phyloP scores from a whole-genome alignment of 2,329 filamentous ascomycete genomes.

The Talaromyces funiculosus region DNA sequence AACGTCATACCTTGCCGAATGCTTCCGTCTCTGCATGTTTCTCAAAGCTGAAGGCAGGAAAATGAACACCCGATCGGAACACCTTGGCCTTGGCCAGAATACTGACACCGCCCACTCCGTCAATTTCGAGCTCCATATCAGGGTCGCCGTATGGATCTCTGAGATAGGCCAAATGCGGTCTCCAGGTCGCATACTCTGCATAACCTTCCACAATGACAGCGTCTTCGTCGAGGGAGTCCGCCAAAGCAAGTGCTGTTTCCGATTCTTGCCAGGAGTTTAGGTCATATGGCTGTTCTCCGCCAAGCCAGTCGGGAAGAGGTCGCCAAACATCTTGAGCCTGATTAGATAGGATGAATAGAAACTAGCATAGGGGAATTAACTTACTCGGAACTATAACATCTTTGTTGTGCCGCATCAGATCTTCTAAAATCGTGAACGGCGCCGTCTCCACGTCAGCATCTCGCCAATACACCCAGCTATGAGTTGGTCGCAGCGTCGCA shows the following conservation, averaged over 20 bases:
- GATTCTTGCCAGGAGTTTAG: conserved; percentile 99
- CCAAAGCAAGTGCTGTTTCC: conserved; percentile 86
- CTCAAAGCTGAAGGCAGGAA: conserved; percentile 96
- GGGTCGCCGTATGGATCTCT: conserved; percentile 95
- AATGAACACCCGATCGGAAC: conserved; percentile 91
- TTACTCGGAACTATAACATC: conserved; percentile 97
- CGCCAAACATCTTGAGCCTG: conserved; percentile 78
- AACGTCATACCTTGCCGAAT: conserved; percentile 77
- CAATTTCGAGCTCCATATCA: conserved; percentile 99
- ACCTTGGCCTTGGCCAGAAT: conserved; percentile 95
- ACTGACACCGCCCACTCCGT: conserved; percentile 94
- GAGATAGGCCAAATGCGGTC: conserved; percentile 92
- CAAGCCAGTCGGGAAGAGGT: conserved; percentile 96
- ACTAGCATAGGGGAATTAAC: conserved; percentile 35
- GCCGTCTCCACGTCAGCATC: conserved; percentile 98
- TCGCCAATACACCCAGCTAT: conserved; percentile 99
- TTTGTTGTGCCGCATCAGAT: conserved; percentile 98
- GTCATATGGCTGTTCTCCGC: conserved; percentile 96
- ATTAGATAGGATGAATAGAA: not conserved
- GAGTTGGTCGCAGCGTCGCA: conserved; percentile 84
- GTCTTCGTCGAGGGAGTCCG: conserved; percentile 93
- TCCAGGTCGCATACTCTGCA: conserved; percentile 97
- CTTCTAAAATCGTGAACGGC: conserved; percentile 91
- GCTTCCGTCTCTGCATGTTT: conserved; percentile 98
- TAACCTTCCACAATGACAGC: conserved; percentile 98